Evolutionary conservation across 352 stramenopile species (phyloP).

Genomic region (Halophytophthora batemanensis): DNA sequence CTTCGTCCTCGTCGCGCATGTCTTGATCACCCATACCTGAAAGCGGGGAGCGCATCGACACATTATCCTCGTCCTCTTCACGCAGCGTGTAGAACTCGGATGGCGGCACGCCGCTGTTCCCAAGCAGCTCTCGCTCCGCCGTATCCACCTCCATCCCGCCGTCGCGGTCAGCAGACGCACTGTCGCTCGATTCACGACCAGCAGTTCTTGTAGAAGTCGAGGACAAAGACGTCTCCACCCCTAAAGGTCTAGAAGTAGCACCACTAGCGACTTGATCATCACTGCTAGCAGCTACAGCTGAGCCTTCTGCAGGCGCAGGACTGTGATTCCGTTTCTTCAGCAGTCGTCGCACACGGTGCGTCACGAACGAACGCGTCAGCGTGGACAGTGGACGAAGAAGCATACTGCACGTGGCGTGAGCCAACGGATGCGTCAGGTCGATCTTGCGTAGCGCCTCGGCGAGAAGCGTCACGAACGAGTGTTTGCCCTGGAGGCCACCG

Average conservation of each 20-base stretch:
- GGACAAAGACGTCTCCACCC: conserved; percentile 2
- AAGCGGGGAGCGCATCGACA: conserved; percentile 58
- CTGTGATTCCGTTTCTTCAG: conserved; percentile 52
- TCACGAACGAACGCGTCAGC: conserved; percentile 79
- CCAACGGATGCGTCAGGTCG: conserved; percentile 71
- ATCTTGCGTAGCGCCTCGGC: conserved; percentile 78
- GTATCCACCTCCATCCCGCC: conserved; percentile 22
- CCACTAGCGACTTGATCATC: neutral
- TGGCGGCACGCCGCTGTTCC: conserved; percentile 1
- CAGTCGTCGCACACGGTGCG: conserved; percentile 60
- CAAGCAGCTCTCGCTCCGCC: conserved; percentile 3
- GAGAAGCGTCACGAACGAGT: conserved; percentile 74
- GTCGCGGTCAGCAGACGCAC: neutral
- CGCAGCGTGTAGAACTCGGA: conserved; percentile 19
- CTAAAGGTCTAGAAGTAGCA: neutral
- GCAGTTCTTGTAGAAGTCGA: conserved; percentile 1
- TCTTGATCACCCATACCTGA: conserved; percentile 51
- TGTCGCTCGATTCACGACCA: neutral
- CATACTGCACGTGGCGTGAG: conserved; percentile 74
- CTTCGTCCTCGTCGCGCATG: conserved; percentile 46
- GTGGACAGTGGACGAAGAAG: conserved; percentile 76
- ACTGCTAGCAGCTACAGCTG: neutral
- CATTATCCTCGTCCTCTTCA: conserved; percentile 53
- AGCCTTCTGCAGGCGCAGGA: neutral
- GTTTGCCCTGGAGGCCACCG: conserved; percentile 64